These are phyloP conservation scores for Cladophialophora yegresii DNA, from an alignment of 2,329 filamentous ascomycete genomes.

Conservation along the genomic window DNA sequence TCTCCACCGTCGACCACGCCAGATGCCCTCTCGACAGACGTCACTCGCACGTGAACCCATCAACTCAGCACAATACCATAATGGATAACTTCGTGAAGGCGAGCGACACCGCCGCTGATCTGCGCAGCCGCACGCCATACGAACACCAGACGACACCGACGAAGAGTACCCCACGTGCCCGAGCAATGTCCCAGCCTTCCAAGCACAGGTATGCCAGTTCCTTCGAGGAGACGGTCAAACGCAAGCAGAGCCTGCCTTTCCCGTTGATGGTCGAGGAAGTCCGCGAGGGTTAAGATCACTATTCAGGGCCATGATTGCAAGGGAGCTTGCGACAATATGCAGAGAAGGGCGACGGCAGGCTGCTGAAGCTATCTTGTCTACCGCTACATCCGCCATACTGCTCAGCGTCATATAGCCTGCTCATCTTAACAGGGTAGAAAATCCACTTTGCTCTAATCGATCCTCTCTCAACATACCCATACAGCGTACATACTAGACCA, in stretches of 20 bases:
- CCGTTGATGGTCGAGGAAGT: conserved; percentile 3
- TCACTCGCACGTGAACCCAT: conserved; percentile 3
- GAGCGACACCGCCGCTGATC: neutral
- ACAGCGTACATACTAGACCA: neutral
- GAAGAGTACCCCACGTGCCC: conserved; percentile 14
- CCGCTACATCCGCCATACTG: neutral
- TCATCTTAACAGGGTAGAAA: neutral
- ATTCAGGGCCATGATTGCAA: neutral
- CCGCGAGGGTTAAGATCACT: neutral
- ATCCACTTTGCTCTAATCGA: neutral
- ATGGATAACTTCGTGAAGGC: neutral
- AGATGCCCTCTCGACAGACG: conserved; percentile 24
- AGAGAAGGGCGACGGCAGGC: neutral
- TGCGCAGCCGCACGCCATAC: conserved; percentile 10
- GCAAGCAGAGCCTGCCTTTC: conserved; percentile 18
- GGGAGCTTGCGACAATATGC: neutral
- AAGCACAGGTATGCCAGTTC: conserved; percentile 1
- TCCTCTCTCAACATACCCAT: neutral
- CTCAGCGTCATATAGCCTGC: neutral
- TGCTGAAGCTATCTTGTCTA: neutral
- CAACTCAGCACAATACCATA: conserved; percentile 6
- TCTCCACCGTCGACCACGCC: conserved; percentile 23
- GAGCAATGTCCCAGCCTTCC: conserved; percentile 16
- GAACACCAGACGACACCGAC: conserved; percentile 15
- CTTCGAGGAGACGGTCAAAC: conserved; percentile 9